Base-by-base conservation (phyloP, 1,139 yeast genomes). In the Kodamaea arcana region DNA sequence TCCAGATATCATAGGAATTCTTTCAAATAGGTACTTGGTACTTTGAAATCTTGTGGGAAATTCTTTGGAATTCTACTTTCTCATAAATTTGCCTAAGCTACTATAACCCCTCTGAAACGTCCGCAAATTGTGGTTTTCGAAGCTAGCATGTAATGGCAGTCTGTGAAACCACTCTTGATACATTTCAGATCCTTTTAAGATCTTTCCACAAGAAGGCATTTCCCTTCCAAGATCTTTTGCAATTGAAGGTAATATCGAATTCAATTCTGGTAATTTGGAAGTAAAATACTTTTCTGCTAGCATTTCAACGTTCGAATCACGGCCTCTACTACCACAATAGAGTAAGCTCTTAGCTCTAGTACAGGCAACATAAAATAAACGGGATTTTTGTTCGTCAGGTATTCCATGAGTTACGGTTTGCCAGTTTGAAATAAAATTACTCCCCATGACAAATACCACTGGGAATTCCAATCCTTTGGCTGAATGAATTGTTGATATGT, bases 401-500 rank as follows among this genome's bases (percentile, higher is more conserved):
- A 25, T 25, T 4, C 41, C 38, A 20, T 30, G 12, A 10, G 33
- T 24, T 15, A 45, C 39, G 23, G 42, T 24, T 20, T 38, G 22
- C 66, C 60, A 50, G 45, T 41, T 37, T 43, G 48, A 35, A 8
- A 40, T 34, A 13, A 44, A 39, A 4, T 33, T 33, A 20, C 39
- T n/a, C 10, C 74, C 75, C 11, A 72, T 51, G 7, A 82, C 44
- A 51, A 83, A 81, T 1, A 80, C 87, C 11, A 80, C 65, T 0
- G 88, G 87, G 47, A 76, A 80, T 45, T 82, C 88, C 6, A 81
- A 52, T 0, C 92, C 90, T 47, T 82, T 83, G 1, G 88, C 78
- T 1, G 84, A 68, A 52, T 83, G 90, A 1, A 83, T 71, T 0
- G 92, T 83, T 0, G 84, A 76, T 2, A 78, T 47, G 35, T 74